Evolutionary conservation across 371 early-diverging fungal species (phyloP).

Genomic region (Haplosporangium sp.): DNA sequence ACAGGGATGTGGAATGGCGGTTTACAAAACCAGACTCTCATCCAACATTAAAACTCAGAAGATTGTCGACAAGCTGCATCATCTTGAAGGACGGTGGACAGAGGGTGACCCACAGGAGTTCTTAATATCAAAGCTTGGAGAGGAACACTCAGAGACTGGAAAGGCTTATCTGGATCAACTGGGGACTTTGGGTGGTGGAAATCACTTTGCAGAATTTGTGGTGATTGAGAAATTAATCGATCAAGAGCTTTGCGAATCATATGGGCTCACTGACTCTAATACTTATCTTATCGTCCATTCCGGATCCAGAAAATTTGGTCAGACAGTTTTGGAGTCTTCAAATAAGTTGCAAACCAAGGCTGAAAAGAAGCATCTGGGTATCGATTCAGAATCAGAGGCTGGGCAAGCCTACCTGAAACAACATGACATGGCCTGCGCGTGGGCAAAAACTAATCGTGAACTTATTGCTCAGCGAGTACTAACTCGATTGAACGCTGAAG

Average conservation of each 20-base stretch:
- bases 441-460: constrained; percentile 64
- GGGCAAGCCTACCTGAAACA: constrained; percentile 53
- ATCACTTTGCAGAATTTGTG: constrained; percentile 70
- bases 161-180: constrained; percentile 50
- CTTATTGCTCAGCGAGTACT: constrained; percentile 62
- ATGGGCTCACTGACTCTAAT: constrained; percentile 34
- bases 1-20: constrained; percentile 66
- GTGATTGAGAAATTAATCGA: constrained; percentile 57
- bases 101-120: constrained; percentile 53
- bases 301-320: constrained; percentile 64
- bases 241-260: constrained; percentile 29
- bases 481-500: constrained; percentile 44
- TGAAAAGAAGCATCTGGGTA: constrained; percentile 36
- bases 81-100: constrained; percentile 59
- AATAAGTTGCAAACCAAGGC: constrained; percentile 42
- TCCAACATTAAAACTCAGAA: constrained; percentile 45
- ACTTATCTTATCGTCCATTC: constrained; percentile 62
- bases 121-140: constrained; percentile 33
- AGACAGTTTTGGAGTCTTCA: constrained; percentile 58
- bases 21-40: constrained; percentile 53
- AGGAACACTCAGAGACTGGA: constrained; percentile 44
- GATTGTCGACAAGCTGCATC: constrained; percentile 39
- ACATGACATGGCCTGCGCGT: constrained; percentile 60
- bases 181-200: constrained; percentile 69
- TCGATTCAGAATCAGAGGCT: constrained; percentile 26